phyloP scores from a whole-genome alignment of 23 red algal species.

The Gracilaria domingensis region DNA sequence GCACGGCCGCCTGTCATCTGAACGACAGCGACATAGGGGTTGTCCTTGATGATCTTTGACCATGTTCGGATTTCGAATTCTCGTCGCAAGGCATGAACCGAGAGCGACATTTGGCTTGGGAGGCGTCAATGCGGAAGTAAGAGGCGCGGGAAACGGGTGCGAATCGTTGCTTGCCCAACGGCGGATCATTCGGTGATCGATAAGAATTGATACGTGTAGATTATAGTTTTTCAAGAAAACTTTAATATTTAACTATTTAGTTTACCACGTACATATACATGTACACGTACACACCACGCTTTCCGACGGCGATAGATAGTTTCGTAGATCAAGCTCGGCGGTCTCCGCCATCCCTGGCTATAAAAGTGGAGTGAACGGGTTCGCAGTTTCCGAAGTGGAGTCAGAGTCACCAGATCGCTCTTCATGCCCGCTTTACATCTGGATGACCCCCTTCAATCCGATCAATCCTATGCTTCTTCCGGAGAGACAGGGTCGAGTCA shows the following conservation, averaged over 20 bases:
- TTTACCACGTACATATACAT: too few relatives aligned
- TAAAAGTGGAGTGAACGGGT: background rate
- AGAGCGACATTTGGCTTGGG: conserved; percentile 42
- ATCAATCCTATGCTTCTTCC: background rate
- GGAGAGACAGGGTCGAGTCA: background rate
- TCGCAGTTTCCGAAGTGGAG: too few relatives aligned
- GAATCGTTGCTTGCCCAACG: background rate
- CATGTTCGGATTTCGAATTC: conserved; percentile 64
- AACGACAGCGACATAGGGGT: conserved; percentile 72
- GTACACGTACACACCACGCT: background rate
- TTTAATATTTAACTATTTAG: background rate
- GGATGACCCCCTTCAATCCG: background rate
- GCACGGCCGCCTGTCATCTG: conserved; percentile 62
- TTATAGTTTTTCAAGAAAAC: background rate
- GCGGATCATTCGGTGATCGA: background rate
- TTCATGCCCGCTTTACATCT: background rate
- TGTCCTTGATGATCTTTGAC: conserved; percentile 44
- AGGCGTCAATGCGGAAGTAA: too few relatives aligned
- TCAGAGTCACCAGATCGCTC: too few relatives aligned
- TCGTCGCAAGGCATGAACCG: conserved; percentile 47
- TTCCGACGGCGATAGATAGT: too few relatives aligned
- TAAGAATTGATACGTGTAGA: background rate
- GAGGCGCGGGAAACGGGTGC: background rate
- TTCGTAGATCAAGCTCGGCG: too few relatives aligned
- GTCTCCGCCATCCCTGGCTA: too few relatives aligned